Evolutionary conservation across 495 filamentous ascomycete species (phyloP).

Genomic region (Apodospora peruviana): DNA sequence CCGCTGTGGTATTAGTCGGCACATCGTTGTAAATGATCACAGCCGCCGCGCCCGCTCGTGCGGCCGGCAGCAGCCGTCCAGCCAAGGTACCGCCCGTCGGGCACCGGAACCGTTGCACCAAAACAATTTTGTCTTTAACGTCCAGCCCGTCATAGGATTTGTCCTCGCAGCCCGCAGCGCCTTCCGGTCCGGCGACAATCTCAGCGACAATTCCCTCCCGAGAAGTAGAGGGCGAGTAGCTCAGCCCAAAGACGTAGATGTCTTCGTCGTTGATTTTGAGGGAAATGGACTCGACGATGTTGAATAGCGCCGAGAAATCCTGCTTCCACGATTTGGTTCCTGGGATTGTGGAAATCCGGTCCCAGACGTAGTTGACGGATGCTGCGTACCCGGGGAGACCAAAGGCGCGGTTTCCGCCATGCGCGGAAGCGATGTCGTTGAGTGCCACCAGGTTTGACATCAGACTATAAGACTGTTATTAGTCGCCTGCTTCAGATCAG

Average conservation of each 20-base stretch:
- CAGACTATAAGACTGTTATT: too few relatives aligned
- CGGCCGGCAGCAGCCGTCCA: constrained; percentile 31
- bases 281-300: constrained; percentile 27
- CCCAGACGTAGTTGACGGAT: constrained; percentile 38
- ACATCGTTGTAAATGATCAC: constrained; percentile 36
- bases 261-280: constrained; percentile 28
- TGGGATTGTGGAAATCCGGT: constrained; percentile 18
- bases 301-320: constrained; percentile 37
- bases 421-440: constrained; percentile 32
- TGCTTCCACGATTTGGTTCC: constrained; percentile 31
- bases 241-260: constrained; percentile 33
- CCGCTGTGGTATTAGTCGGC: constrained; percentile 17
- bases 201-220: constrained; percentile 33
- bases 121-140: constrained; percentile 40
- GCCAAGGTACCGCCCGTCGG: constrained; percentile 36
- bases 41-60: constrained; percentile 29
- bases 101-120: constrained; percentile 35
- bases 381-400: constrained; percentile 41
- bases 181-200: constrained; percentile 33
- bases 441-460: constrained; percentile 19
- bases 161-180: constrained; percentile 28
- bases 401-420: constrained; percentile 45
- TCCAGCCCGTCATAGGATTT: constrained; percentile 29
- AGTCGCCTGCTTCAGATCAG: too few relatives aligned
- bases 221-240: constrained; percentile 36